phyloP scores from a whole-genome alignment of 163 green algal genomes.

The Picocystis sp. region DNA sequence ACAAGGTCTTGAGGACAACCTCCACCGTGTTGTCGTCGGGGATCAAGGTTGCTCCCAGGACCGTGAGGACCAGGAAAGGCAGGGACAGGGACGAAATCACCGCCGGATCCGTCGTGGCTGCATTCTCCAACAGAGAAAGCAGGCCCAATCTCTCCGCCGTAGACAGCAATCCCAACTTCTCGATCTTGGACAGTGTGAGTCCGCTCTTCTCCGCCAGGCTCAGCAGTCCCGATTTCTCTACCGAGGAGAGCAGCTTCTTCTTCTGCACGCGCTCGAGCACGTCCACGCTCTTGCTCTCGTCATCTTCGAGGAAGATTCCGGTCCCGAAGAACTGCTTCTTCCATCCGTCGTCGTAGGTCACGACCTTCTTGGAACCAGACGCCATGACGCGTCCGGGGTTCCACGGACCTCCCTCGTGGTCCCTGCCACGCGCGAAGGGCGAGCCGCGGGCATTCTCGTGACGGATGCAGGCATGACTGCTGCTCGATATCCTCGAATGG shows the following conservation, averaged over 20 bases:
- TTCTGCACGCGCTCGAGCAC: slow-evolving; percentile 4
- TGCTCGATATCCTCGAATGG: too few species aligned
- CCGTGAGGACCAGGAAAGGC: slow-evolving; percentile 12
- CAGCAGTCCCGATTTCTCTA: slow-evolving; percentile 28
- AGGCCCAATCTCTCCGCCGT: slow-evolving; percentile 48
- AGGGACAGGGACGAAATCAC: slow-evolving; percentile 18
- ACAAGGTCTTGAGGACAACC: too few species aligned
- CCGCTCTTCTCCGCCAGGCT: slow-evolving; percentile 35
- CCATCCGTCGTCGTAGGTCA: neutral
- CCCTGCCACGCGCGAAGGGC: too few species aligned
- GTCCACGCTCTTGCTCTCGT: slow-evolving; percentile 4
- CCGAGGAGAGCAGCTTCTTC: slow-evolving; percentile 4
- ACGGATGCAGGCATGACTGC: too few species aligned
- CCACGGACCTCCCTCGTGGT: too few species aligned
- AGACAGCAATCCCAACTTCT: slow-evolving; percentile 46
- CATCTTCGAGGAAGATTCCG: slow-evolving; percentile 8
- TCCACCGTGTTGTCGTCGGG: too few species aligned
- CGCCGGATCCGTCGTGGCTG: slow-evolving; percentile 15
- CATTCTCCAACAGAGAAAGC: slow-evolving; percentile 19
- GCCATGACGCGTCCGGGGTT: too few species aligned
- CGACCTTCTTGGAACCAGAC: too few species aligned
- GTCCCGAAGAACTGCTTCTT: slow-evolving; percentile 2
- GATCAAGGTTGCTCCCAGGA: too few species aligned
- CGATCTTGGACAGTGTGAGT: slow-evolving; percentile 50
- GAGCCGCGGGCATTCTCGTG: too few species aligned